Base-by-base conservation (phyloP, 805 yeast genomes). In the Candida vartiovaarae region DNA sequence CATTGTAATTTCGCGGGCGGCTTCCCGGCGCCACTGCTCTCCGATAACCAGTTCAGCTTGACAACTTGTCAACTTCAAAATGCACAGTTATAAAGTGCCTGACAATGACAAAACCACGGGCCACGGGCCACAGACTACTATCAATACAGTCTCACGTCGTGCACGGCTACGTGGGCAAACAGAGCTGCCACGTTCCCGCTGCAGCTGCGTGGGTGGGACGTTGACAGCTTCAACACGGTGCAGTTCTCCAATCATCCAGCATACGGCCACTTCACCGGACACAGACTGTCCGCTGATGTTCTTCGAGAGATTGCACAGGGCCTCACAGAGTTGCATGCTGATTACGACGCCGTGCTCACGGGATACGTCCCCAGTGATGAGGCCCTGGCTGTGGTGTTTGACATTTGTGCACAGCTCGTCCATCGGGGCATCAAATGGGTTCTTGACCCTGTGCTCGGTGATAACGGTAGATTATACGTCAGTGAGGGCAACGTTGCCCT, bases 81-180 rank as follows among this genome's bases (percentile, higher is more conserved):
- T 15, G 20, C 20, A 15, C 20, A 15, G 20, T 15, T 15, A 15
- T 15, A 15, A 15, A 15, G 20, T 15, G 20, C 2, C 20, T 15
- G 20, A 15, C 20, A 15, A 38, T 38, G 41, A 38, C 41, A 8
- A 31, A 32, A n/a, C 4, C 30, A 11, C 36, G 36, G 7, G 11
- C 8, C 11, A 15, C 20, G 20, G 20, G 20, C 20, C 20, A 15
- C 20, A 31, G 25, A 6, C 29, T 68, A 8, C 69, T 84, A 2
- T 73, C 85, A 3, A 70, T 89, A 8, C 91, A 87, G 53, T 87
- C 96, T 4, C 97, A 93, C 62, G 98, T 93, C 2, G 89, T 80
- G 3, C 98, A 91, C 60, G 99, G 99, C 3, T 84, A 87, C 56
- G 99, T 93, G 2, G 99, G 99, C 1, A 89, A 89, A 89, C 61